Percentiles rank a stretch among this genome's conserved stretches.
Evolutionary conservation across 352 stramenopile genomes (phyloP).

Genomic region (Pythium grandisporangium): DNA sequence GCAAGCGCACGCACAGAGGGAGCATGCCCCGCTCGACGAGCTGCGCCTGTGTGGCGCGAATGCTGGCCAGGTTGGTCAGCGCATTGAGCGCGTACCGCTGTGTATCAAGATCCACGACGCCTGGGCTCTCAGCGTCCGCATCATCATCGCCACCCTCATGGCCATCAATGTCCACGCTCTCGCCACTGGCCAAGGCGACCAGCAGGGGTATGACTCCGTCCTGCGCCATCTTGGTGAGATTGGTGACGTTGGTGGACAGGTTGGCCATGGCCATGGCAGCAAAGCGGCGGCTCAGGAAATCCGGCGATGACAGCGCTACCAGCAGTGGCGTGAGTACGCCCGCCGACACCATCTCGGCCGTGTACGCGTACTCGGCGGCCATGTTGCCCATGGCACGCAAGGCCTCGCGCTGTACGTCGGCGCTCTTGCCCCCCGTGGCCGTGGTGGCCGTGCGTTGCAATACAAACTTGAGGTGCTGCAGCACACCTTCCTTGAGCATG

Average conservation of each 20-base stretch:
- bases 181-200: slow-evolving; percentile 71
- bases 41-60: slow-evolving; percentile 73
- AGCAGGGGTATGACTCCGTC: slow-evolving; percentile 86
- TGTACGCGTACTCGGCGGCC: slow-evolving; percentile 92
- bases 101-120: too few relatives aligned
- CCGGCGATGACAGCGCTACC: slow-evolving; percentile 83
- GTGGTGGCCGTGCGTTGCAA: slow-evolving; percentile 26
- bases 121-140: too few relatives aligned
- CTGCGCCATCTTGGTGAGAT: slow-evolving; percentile 86
- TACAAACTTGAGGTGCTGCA: slow-evolving; percentile 96
- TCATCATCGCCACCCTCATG: too few relatives aligned
- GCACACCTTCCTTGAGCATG: slow-evolving; percentile 92
- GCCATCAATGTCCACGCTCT: slow-evolving; percentile 87
- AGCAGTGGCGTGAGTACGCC: slow-evolving; percentile 86
- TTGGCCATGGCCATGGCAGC: slow-evolving; percentile 94
- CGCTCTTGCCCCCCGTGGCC: slow-evolving; percentile 60
- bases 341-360: slow-evolving; percentile 85
- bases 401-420: slow-evolving; percentile 92
- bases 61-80: slow-evolving; percentile 91
- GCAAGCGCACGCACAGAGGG: slow-evolving; percentile 51
- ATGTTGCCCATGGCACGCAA: slow-evolving; percentile 93
- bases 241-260: slow-evolving; percentile 88
- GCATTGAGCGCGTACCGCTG: slow-evolving; percentile 91
- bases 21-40: slow-evolving; percentile 72
- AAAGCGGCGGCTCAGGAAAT: slow-evolving; percentile 91